Base-by-base conservation (phyloP, 1,284 basidiomycete species). In the Retiboletus fuscus region DNA sequence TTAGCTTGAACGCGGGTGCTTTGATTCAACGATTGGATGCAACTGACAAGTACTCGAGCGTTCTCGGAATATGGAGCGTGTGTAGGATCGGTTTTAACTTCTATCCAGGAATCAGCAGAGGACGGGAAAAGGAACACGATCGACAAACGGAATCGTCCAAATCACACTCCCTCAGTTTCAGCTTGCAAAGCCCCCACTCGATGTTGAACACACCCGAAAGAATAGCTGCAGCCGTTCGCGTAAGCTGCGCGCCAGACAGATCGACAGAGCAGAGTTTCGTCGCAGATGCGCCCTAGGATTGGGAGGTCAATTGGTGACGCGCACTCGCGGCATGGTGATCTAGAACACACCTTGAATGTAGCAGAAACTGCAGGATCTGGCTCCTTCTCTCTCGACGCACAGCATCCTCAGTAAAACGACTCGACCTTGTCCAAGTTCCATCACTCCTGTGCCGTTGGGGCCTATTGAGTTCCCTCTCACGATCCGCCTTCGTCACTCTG, bases 81-180 rank as follows among this genome's bases (percentile, higher is more conserved):
- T 98, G 97, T 0, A 98, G 85, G 26, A 99, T 91, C 1, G 95
- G 95, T 84, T 97, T 98, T 69, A 99, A 82, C 58, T 89, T 91
- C 92, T 96, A 75, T 34, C 61, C 20, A 30, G 60, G 39, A 20
- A 64, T 74, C 66, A 78, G 69, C 24, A 74, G 57, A 53, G 46
- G 28, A 26, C 28, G 57, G 43, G 26, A n/a, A n/a, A n/a, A 69
- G 43, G 69, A 46, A 68, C 46, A 22, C 12, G 64, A 68, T 47
- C 67, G 24, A 72, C 66, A 24, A 75, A 95, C 94, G 70, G 90
- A 87, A 68, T 97, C 95, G 70, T 94, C 92, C 60, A 97, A 82
- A 82, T 92, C 89, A 82, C 93, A 92, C 83, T 95, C 92, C 68
- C 94, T 91, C 70, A 97, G 88, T 1, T 93, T 91, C 34, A 97